These are phyloP conservation scores for Talaromyces sp. DNA, from an alignment of 2,329 filamentous ascomycete species.

Conservation along the genomic window DNA sequence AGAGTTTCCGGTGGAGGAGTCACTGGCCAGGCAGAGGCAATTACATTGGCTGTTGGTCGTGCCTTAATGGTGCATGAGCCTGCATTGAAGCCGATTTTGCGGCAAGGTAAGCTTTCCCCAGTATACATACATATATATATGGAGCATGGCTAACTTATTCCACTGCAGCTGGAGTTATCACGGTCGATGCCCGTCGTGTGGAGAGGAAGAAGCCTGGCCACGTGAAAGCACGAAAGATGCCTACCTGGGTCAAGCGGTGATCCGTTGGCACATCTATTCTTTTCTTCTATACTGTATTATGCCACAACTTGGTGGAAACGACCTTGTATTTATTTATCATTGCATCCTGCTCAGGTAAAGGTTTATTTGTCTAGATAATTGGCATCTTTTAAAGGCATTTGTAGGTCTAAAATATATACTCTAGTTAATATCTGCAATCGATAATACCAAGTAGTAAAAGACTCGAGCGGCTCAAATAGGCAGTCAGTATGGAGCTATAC, in stretches of 20 bases:
- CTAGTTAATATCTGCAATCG: not conserved
- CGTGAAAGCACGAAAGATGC: constrained; percentile 96
- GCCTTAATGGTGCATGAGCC: constrained; percentile 89
- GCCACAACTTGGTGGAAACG: not conserved
- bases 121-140: not conserved
- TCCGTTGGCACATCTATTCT: constrained; percentile 6
- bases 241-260: constrained; percentile 89
- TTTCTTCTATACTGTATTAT: constrained; percentile 13
- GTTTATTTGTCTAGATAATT: not conserved
- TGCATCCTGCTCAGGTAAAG: not conserved
- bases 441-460: too few species aligned
- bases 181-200: constrained; percentile 83
- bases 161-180: constrained; percentile 77
- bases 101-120: constrained; percentile 67
- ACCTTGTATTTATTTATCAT: not conserved
- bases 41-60: constrained; percentile 85
- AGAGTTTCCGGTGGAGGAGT: constrained; percentile 79
- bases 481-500: not conserved
- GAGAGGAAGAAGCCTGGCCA: constrained; percentile 98
- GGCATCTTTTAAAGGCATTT: not conserved
- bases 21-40: constrained; percentile 91
- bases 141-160: not conserved
- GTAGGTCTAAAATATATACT: not conserved
- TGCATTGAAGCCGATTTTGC: constrained; percentile 76
- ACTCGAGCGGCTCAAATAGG: not conserved